Conservation (phyloP, 2,329 filamentous ascomycete species). For the Neoarthrinium moseri region DNA sequence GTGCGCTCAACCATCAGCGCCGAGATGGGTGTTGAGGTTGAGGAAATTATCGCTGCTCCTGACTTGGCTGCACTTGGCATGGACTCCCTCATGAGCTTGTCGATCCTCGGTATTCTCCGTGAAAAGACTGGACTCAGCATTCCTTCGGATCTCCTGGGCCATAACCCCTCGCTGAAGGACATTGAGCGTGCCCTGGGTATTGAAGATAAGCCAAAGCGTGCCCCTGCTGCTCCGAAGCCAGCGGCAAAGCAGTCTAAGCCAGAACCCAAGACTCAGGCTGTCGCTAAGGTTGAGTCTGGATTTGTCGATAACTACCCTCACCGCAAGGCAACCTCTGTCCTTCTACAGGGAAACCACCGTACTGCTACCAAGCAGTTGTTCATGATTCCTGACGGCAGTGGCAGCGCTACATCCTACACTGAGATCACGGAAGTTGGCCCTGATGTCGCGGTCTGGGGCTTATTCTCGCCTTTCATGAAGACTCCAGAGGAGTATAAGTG, state of each 20-base stretch:
- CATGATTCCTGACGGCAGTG: conserved; percentile 56
- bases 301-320: conserved; percentile 44
- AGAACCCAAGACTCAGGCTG: conserved; percentile 39
- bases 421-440: conserved; percentile 52
- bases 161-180: conserved; percentile 62
- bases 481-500: conserved; percentile 64
- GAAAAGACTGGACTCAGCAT: conserved; percentile 53
- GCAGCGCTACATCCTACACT: conserved; percentile 66
- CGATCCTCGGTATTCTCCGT: conserved; percentile 53
- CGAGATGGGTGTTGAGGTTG: conserved; percentile 70
- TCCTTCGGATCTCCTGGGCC: conserved; percentile 59
- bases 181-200: conserved; percentile 64
- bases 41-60: conserved; percentile 55
- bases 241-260: conserved; percentile 33
- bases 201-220: conserved; percentile 37
- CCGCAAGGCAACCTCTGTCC: conserved; percentile 44
- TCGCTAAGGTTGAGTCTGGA: conserved; percentile 18
- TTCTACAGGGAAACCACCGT: conserved; percentile 49
- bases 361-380: conserved; percentile 49
- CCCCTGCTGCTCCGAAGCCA: conserved; percentile 22
- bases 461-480: conserved; percentile 73
- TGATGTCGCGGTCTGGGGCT: conserved; percentile 50
- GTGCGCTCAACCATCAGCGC: conserved; percentile 67
- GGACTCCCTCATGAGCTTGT: conserved; percentile 58
- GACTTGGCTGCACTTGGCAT: conserved; percentile 57